Evolutionary conservation across 495 filamentous ascomycete species (phyloP), one percentile per base, ranked within the genome.

Genomic region (Neurospora sp.): DNA sequence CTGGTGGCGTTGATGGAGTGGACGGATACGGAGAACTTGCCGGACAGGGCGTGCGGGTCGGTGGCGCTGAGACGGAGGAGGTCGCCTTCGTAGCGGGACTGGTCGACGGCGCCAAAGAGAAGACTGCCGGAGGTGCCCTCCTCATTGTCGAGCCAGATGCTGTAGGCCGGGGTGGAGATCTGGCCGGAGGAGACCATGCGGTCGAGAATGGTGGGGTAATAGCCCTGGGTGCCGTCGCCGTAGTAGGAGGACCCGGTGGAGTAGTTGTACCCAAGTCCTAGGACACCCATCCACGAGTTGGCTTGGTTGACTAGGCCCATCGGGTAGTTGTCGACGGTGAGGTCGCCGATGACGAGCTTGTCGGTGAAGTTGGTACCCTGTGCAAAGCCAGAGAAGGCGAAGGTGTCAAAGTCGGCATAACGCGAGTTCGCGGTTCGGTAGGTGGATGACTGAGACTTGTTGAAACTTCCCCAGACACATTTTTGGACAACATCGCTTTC

Each of bases 91-190:
- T 88, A 97, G 76, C 93, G 93, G 18, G 83, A 87, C 4, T 88
- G 90, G 78, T 97, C 90, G 39, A 97, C 87, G 39, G 93, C 94
- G 27, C 94, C 94, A 73, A 97, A 95, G 14, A 97, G 84, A 65
- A 97, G 88, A 11, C 88, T 86, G 27, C 94, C 94, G 4, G 88
- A 89, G 27, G 82, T 85, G 22, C 89, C 85, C 48, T 90, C 83
- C 73, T 76, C 46, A 75, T 92, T 88, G 78, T 94, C 89, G 40
- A 96, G 84, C 92, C 92, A 96, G 18, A 96, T 82, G 73, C 91
- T 94, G 79, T 94, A 97, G 11, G 93, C 93, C 69, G 85, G 87
- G 6, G 90, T 89, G 69, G 89, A 86, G 76, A 94, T 94, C 70
- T 90, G 70, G 5, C 88, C 89, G 38, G 86, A 82, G 38, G 90